Percentiles rank a stretch among this genome's conserved stretches.
phyloP scores from a whole-genome alignment of 2,329 filamentous ascomycete species.

The Microdochium nivale region DNA sequence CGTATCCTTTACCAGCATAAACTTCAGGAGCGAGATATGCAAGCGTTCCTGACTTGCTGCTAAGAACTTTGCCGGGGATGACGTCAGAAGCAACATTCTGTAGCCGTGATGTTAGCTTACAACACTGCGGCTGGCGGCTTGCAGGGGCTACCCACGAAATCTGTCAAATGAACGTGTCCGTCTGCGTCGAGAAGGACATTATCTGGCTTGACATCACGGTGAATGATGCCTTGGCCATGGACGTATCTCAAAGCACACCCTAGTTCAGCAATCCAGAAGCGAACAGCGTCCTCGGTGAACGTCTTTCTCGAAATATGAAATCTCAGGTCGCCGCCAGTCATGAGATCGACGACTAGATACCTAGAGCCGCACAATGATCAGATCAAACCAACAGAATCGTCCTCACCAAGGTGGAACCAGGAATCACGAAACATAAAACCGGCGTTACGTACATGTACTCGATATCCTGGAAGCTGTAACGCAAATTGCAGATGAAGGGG shows the following conservation, averaged over 20 bases:
- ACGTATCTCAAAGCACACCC: constrained; percentile 86
- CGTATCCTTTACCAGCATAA: constrained; percentile 83
- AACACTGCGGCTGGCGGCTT: constrained; percentile 20
- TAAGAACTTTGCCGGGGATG: constrained; percentile 70
- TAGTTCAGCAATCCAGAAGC: constrained; percentile 94
- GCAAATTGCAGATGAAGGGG: constrained; percentile 94
- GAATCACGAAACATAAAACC: neutral
- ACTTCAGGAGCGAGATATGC: constrained; percentile 96
- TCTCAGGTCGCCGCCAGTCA: constrained; percentile 93
- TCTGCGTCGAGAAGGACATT: constrained; percentile 83
- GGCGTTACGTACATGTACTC: constrained; percentile 75
- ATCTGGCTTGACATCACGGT: constrained; percentile 86
- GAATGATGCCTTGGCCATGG: constrained; percentile 78
- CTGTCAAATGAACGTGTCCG: constrained; percentile 92
- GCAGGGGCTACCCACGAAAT: constrained; percentile 64
- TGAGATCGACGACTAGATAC: constrained; percentile 96
- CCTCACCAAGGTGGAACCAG: neutral
- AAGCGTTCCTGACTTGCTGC: constrained; percentile 92
- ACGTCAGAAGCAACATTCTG: constrained; percentile 97
- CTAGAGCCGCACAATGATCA: constrained; percentile 53
- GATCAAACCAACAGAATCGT: constrained; percentile 2
- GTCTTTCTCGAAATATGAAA: constrained; percentile 98
- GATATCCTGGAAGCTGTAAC: constrained; percentile 98
- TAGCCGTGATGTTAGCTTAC: constrained; percentile 3
- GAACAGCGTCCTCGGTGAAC: constrained; percentile 93